Conservation (phyloP, 768 basidiomycete species). For the Kwoniella newhampshirensis region DNA sequence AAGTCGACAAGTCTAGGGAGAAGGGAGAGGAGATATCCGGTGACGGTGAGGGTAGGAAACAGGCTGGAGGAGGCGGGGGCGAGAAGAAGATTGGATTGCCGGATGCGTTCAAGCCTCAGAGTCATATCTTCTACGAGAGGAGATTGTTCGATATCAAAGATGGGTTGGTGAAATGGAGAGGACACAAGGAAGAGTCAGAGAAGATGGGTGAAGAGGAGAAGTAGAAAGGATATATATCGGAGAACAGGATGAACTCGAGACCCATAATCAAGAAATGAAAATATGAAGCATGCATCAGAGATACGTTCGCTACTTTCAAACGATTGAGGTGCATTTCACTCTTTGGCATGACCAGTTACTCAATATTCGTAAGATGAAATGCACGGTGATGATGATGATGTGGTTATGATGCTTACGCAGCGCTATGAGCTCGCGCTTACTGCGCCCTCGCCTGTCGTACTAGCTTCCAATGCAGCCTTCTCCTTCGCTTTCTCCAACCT, state of each 20-base stretch:
- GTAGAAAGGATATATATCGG: conserved; percentile 2
- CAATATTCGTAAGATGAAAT: too few relatives aligned
- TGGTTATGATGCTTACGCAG: too few relatives aligned
- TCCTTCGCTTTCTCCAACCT: conserved; percentile 10
- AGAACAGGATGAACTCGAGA: background rate
- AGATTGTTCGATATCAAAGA: conserved; percentile 37
- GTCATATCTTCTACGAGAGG: conserved; percentile 47
- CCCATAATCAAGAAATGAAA: too few relatives aligned
- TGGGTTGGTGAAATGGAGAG: conserved; percentile 40
- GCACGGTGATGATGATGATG: too few relatives aligned
- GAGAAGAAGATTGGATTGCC: conserved; percentile 30
- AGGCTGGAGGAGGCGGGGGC: conserved; percentile 10
- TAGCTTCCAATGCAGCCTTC: conserved; percentile 1
- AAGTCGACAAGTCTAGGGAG: conserved; percentile 21
- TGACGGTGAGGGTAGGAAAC: conserved; percentile 1
- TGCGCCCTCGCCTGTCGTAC: background rate
- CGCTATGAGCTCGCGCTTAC: background rate
- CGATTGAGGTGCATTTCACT: too few relatives aligned
- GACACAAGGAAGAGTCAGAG: conserved; percentile 36
- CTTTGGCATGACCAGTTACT: too few relatives aligned
- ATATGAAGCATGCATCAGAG: too few relatives aligned
- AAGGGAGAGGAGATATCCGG: conserved; percentile 3
- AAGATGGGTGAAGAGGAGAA: conserved; percentile 35
- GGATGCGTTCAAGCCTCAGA: conserved; percentile 22
- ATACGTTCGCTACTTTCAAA: too few relatives aligned